These are phyloP conservation scores for Ceratobasidium papillatum DNA, from an alignment of 1,284 basidiomycete genomes.

Conservation along the genomic window DNA sequence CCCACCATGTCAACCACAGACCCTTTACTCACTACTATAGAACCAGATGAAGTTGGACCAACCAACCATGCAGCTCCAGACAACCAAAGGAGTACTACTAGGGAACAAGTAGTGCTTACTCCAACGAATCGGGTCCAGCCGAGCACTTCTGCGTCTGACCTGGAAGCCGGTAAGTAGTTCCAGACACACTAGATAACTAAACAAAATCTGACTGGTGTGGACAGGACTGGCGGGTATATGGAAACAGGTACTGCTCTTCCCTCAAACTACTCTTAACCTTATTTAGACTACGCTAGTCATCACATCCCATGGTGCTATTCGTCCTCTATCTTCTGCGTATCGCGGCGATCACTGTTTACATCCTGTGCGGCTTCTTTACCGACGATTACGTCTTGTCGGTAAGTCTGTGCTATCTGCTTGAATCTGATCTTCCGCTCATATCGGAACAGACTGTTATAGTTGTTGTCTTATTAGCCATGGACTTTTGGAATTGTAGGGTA, in stretches of 20 bases:
- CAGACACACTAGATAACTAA: neutral
- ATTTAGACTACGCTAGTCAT: slow-evolving; percentile 61
- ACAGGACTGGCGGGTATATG: slow-evolving; percentile 78
- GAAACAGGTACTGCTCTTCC: slow-evolving; percentile 63
- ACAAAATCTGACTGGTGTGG: neutral
- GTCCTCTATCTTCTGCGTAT: slow-evolving; percentile 87
- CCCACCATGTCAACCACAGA: slow-evolving; percentile 62
- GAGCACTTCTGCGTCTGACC: slow-evolving; percentile 65
- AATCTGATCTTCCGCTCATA: neutral
- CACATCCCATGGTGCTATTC: slow-evolving; percentile 84
- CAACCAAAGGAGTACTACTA: slow-evolving; percentile 49
- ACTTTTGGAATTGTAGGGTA: slow-evolving; percentile 96
- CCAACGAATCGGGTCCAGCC: slow-evolving; percentile 60
- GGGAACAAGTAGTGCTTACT: slow-evolving; percentile 63
- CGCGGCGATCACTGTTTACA: slow-evolving; percentile 84
- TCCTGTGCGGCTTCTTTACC: slow-evolving; percentile 88
- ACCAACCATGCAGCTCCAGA: slow-evolving; percentile 52
- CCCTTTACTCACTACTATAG: slow-evolving; percentile 71
- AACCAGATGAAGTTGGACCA: slow-evolving; percentile 66
- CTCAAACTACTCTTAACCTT: neutral
- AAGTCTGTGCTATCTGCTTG: slow-evolving; percentile 48
- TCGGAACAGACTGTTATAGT: slow-evolving; percentile 80
- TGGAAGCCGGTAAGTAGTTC: slow-evolving; percentile 71
- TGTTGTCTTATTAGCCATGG: slow-evolving; percentile 89
- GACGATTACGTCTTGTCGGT: slow-evolving; percentile 89